phyloP scores from a whole-genome alignment of 257 asterid species.

The Solanum rostratum region DNA sequence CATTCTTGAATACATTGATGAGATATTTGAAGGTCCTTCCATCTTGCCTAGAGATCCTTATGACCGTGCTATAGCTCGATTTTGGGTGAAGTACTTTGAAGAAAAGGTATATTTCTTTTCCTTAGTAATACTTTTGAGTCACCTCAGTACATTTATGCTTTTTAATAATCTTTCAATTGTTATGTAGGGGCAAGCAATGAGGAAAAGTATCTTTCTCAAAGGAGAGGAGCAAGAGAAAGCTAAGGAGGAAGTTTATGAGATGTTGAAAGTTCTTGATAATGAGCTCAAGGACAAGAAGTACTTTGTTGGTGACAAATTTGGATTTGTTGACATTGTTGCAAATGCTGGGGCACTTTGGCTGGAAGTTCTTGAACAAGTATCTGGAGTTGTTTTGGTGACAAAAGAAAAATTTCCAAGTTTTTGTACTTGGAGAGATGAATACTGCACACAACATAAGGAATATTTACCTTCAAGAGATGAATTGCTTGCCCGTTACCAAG shows the following conservation, averaged over 20 bases:
- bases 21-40: neutral
- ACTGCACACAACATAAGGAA: neutral
- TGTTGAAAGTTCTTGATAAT: neutral
- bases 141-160: no score
- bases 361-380: neutral
- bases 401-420: neutral
- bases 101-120: neutral
- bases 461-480: neutral
- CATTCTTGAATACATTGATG: neutral
- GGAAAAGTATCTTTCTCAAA: neutral
- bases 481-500: neutral
- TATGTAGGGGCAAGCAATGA: neutral
- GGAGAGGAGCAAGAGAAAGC: slow-evolving; percentile 2
- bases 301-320: neutral
- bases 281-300: neutral
- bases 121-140: no score
- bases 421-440: neutral
- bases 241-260: neutral
- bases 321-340: neutral
- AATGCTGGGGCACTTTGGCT: neutral
- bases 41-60: neutral
- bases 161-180: neutral
- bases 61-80: neutral
- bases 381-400: neutral
- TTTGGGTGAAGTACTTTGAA: neutral